Evolutionary conservation across 441 rosid genomes (phyloP).

Genomic region (Erodium chrysanthum): DNA sequence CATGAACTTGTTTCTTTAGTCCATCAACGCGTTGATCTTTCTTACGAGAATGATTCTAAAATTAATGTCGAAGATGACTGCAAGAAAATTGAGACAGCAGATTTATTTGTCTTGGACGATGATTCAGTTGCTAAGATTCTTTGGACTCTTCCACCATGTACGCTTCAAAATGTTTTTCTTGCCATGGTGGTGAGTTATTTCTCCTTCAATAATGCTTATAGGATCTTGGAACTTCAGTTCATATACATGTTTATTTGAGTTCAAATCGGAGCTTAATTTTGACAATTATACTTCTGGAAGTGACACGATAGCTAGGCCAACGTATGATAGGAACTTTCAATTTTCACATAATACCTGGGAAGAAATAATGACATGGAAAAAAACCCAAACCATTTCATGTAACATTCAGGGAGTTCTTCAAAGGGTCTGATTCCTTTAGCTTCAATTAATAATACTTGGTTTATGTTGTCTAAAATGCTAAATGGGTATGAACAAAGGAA

Average conservation of each 20-base stretch:
- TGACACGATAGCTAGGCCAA: background rate
- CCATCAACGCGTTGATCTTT: conserved; percentile 47
- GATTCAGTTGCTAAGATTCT: conserved; percentile 64
- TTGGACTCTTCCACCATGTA: conserved; percentile 42
- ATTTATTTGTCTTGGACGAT: conserved; percentile 39
- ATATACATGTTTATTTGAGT: background rate
- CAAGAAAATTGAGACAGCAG: conserved; percentile 19
- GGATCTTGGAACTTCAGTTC: conserved; percentile 8
- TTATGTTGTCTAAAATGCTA: background rate
- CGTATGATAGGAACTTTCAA: background rate
- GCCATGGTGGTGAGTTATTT: conserved; percentile 57
- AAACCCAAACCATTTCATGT: background rate
- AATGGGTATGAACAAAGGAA: background rate
- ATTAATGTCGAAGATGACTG: conserved; percentile 22
- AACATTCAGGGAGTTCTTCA: background rate
- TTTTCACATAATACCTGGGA: background rate
- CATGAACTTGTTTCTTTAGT: conserved; percentile 32
- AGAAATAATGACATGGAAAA: background rate
- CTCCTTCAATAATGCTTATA: conserved; percentile 8
- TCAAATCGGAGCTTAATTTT: background rate
- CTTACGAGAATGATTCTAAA: conserved; percentile 30
- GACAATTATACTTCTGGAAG: background rate
- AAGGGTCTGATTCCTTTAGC: background rate
- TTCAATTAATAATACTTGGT: background rate
- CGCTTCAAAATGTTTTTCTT: conserved; percentile 48